Conservation (phyloP, 2,329 filamentous ascomycete species). For the Talaromyces sp. region DNA sequence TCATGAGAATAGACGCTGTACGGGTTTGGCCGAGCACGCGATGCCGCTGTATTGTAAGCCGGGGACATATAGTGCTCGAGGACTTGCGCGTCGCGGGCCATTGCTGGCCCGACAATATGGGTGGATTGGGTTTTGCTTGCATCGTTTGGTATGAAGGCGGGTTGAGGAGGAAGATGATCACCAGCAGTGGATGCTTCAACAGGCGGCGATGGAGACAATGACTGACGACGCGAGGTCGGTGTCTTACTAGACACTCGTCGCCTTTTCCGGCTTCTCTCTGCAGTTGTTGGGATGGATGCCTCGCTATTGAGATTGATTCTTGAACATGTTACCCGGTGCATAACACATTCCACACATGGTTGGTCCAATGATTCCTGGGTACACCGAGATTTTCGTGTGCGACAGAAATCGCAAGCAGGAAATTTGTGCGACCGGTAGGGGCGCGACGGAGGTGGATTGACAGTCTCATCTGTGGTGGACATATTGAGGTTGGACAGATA, state of each 20-base stretch:
- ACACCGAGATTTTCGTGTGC: slow-evolving; percentile 25
- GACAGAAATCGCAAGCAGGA: slow-evolving; percentile 27
- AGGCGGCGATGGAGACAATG: not conserved
- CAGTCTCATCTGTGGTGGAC: not conserved
- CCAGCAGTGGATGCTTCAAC: not conserved
- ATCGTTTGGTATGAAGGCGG: slow-evolving; percentile 10
- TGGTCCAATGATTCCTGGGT: slow-evolving; percentile 22
- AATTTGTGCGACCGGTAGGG: slow-evolving; percentile 26
- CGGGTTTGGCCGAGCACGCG: slow-evolving; percentile 15
- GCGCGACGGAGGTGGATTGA: slow-evolving; percentile 6
- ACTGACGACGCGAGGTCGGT: not conserved
- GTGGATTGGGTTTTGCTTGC: slow-evolving; percentile 22
- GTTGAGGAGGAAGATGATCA: not conserved
- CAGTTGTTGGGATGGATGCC: not conserved
- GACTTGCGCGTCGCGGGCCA: slow-evolving; percentile 53
- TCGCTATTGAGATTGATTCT: slow-evolving; percentile 10
- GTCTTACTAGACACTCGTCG: not conserved
- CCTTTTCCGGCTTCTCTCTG: not conserved
- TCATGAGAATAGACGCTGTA: slow-evolving; percentile 21
- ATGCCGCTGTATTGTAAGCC: slow-evolving; percentile 20
- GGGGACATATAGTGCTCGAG: slow-evolving; percentile 50
- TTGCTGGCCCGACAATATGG: slow-evolving; percentile 53
- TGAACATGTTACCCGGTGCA: slow-evolving; percentile 23
- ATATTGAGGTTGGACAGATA: not conserved
- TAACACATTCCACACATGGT: slow-evolving; percentile 23